Evolutionary conservation across 2,329 filamentous ascomycete species (phyloP), one percentile per base, ranked within the genome.

Genomic region (Akanthomyces lecanii): DNA sequence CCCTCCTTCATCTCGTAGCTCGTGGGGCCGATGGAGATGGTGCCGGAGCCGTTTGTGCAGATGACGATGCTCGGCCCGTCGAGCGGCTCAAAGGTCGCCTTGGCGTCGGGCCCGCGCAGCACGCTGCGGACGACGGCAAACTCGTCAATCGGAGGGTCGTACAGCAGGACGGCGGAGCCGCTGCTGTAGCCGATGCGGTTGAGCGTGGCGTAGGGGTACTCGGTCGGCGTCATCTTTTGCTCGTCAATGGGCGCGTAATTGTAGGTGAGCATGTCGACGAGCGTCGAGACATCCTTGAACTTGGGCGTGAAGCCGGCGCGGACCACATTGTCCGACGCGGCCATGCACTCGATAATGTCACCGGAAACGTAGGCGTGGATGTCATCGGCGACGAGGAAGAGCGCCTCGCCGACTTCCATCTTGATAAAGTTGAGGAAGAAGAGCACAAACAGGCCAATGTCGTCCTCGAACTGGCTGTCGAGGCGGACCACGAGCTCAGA

Each of bases 261-360:
- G 80, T 99, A 99, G 0, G 95, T 99, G 68, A 99, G 80, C 88
- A 97, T 96, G 65, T 87, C 83, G 40, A 94, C 92, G 12, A 99
- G 82, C 0, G 92, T 98, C 61, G 87, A 79, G 25, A 98, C 91
- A 69, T 99, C 95, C 79, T 98, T 97, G 84, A 97, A 99, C 75
- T 99, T 99, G 62, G 95, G 95, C 0, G 95, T 99, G 77, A 99
- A 95, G 50, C 95, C 95, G 0, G 95, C 95, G 62, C 95, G 92
- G 58, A 99, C 93, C 42, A 99, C 95, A 68, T 99, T 99, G 82
- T 99, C 95, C n/a, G 91, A 96, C 10, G 92, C 89, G 0, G 95
- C 95, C 95, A 99, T 99, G 81, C 95, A 99, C 78, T 99, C 95
- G 74, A 99, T 92, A 69, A 99, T 97, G 72, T 99, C 94, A 64